Base-by-base conservation (phyloP, 2,329 filamentous ascomycete species). In the Rhinocladiella similis region DNA sequence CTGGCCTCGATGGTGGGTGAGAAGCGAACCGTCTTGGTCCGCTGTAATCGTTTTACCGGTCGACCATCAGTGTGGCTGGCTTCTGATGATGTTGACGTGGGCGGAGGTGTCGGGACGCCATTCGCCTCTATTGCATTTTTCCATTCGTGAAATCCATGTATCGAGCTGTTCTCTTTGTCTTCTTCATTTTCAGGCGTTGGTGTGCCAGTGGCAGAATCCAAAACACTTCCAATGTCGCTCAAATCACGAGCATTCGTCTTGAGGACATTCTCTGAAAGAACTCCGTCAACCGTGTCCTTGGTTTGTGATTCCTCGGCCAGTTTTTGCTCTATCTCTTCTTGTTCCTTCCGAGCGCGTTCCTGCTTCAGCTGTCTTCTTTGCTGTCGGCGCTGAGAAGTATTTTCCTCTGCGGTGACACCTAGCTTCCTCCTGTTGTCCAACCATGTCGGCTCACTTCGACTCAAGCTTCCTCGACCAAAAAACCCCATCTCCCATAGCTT, bases 401-500 rank as follows among this genome's bases (percentile, higher is more conserved):
- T 78, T 59, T 95, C 87, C 74, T 97, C 93, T 64, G 88, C 92
- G 42, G 94, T 94, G 10, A 89, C 89, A 57, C 81, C 81, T 49
- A 87, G 83, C 25, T 87, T 85, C 71, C 90, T 88, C 72, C 96
- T 91, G 61, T 89, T 82, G 62, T 89, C 89, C 49, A 96, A 73
- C 94, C 94, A 99, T 65, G 86, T 94, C 2, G 93, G 93, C 71
- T 99, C 93, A 78, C 92, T 97, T 66, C 95, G 85, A 76, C 92
- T 97, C 56, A 97, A 77, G 65, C 80, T 93, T 43, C 94, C 94
- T 73, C 97, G 97, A 47, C 95, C 95, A 73, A 93, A 99, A 74
- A 99, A 99, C 4, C 94, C 94, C 76, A 95, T 90, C 73, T 96
- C 90, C 94, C 95, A 99, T 20, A 99, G 74, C 1, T 87, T 90